Evolutionary conservation across 2,329 filamentous ascomycete species (phyloP).

Genomic region (Diaporthe australafricana): DNA sequence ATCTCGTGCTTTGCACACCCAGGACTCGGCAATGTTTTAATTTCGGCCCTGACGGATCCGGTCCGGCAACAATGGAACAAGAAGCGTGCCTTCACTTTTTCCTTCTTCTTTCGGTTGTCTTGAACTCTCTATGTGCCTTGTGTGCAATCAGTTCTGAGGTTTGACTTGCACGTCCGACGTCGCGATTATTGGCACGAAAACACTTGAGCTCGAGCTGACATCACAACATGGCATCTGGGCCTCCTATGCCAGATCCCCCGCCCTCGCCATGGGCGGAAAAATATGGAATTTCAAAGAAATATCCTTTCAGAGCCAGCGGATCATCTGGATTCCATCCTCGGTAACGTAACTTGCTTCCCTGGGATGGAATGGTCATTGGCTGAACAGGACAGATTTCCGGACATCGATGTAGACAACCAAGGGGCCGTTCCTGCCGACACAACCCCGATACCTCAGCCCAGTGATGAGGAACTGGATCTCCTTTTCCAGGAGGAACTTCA

Average conservation of each 20-base stretch:
- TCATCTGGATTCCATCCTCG: conserved; percentile 11
- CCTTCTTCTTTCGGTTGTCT: background rate
- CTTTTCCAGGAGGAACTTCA: background rate
- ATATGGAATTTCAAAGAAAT: background rate
- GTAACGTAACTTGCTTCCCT: background rate
- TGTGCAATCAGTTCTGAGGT: background rate
- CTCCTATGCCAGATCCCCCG: background rate
- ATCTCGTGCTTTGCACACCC: background rate
- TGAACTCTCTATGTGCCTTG: background rate
- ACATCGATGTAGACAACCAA: background rate
- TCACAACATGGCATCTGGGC: conserved; percentile 3
- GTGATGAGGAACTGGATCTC: background rate
- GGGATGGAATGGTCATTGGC: background rate
- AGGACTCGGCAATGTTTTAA: background rate
- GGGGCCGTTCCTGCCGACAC: background rate
- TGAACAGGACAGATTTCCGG: background rate
- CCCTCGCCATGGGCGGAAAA: background rate
- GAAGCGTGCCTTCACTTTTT: background rate
- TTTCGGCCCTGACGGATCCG: background rate
- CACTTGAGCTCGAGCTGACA: background rate
- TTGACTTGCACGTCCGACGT: no score
- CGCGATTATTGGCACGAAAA: no score
- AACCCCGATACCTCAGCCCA: background rate
- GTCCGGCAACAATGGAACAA: background rate
- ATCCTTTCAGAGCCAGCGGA: background rate